phyloP scores from a whole-genome alignment of 2,329 filamentous ascomycete genomes.

The Trichoderma sp. region DNA sequence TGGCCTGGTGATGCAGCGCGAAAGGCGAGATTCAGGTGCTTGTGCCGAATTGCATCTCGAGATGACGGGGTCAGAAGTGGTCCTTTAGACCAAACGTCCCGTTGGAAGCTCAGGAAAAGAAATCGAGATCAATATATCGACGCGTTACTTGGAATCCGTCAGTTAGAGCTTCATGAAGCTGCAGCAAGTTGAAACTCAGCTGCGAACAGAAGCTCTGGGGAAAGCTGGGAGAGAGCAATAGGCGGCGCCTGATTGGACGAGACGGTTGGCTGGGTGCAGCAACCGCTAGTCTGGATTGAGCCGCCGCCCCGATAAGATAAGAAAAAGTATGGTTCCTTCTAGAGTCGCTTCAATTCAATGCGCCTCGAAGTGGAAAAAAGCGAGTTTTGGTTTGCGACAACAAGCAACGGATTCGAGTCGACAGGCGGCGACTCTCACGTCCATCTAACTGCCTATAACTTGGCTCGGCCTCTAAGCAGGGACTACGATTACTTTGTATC shows the following conservation, averaged over 20 bases:
- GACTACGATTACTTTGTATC: background rate
- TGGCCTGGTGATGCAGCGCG: conserved; percentile 2
- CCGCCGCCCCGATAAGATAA: conserved; percentile 20
- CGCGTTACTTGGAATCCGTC: background rate
- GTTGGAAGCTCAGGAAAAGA: background rate
- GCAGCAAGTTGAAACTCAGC: background rate
- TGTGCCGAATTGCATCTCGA: background rate
- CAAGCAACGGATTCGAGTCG: background rate
- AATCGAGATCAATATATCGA: background rate
- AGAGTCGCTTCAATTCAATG: background rate
- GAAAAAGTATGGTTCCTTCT: conserved; percentile 13
- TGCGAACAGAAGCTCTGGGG: conserved; percentile 2
- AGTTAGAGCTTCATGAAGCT: no score
- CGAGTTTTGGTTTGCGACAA: background rate
- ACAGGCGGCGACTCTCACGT: background rate
- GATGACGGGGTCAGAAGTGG: background rate
- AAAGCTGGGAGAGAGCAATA: conserved; percentile 7
- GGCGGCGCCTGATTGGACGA: conserved; percentile 20
- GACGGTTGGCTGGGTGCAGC: background rate
- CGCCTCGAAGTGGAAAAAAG: background rate
- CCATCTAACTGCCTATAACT: background rate
- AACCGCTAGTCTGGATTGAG: background rate
- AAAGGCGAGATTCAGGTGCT: background rate
- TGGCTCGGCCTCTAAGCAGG: no score
- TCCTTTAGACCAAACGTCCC: background rate